phyloP scores from a whole-genome alignment of 306 rosid species.

The Albizia julibrissin region DNA sequence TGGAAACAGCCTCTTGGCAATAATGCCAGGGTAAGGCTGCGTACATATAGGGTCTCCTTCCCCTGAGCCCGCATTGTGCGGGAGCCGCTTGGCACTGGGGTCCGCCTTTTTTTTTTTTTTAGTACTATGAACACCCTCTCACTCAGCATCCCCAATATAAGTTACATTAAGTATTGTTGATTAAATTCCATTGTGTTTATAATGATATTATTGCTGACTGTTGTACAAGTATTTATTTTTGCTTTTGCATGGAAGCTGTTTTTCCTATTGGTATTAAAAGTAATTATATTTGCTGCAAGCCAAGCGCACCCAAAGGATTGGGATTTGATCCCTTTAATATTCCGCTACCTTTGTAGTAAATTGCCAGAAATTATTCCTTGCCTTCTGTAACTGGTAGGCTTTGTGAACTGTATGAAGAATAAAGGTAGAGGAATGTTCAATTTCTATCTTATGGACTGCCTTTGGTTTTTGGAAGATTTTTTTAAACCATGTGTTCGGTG shows the following conservation, averaged over 20 bases:
- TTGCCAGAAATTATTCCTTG: conserved; percentile 97
- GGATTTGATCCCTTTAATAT: conserved; percentile 92
- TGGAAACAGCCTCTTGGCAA: no score
- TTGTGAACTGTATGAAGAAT: conserved; percentile 97
- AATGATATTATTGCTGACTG: neutral
- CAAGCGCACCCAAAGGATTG: conserved; percentile 38
- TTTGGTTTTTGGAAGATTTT: no score
- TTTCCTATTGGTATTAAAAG: neutral
- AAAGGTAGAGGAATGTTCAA: conserved; percentile 95
- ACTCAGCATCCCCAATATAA: neutral
- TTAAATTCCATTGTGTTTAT: neutral
- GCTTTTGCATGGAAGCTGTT: neutral
- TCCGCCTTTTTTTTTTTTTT: no score
- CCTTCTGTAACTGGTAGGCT: conserved; percentile 96
- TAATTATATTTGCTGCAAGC: neutral
- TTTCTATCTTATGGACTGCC: neutral
- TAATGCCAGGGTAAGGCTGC: no score
- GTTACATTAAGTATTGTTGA: neutral
- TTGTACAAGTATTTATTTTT: neutral
- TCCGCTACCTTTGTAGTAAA: conserved; percentile 96
- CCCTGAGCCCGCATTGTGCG: no score
- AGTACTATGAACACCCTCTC: neutral
- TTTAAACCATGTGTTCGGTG: no score
- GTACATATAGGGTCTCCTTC: no score
- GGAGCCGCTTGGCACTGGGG: no score